Percentiles rank a stretch among this genome's conserved stretches.
These are phyloP conservation scores for Phytophthora multivora DNA, from an alignment of 352 stramenopile species.

Conservation along the genomic window DNA sequence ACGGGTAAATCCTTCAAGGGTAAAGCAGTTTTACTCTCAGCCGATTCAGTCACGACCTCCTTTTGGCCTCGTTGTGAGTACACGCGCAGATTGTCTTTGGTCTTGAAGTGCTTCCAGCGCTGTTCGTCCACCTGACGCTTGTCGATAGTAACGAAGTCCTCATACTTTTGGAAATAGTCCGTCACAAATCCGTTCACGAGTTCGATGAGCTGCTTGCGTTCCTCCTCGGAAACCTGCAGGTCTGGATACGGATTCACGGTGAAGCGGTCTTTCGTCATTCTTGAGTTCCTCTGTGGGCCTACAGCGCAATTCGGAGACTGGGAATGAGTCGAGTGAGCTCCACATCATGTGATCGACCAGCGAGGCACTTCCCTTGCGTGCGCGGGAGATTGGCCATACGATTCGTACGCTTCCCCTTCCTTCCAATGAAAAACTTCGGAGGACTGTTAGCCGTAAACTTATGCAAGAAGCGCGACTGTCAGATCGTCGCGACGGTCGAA, in stretches of 20 bases:
- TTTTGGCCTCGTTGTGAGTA: constrained; percentile 14
- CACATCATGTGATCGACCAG: constrained; percentile 9
- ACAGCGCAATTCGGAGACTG: constrained; percentile 11
- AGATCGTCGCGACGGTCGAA: constrained; percentile 4
- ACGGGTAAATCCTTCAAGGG: constrained; percentile 6
- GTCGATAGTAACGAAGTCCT: constrained; percentile 24
- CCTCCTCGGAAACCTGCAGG: constrained; percentile 16
- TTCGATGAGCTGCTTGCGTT: constrained; percentile 19
- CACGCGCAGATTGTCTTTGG: constrained; percentile 26
- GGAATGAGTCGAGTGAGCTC: not conserved
- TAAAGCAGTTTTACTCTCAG: not conserved
- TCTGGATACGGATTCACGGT: constrained; percentile 18
- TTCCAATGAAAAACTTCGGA: not conserved
- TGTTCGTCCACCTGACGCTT: constrained; percentile 19
- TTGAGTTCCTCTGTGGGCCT: not conserved
- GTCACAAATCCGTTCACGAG: constrained; percentile 19
- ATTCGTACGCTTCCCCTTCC: not conserved
- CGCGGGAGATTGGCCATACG: not conserved
- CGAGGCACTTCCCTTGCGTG: not conserved
- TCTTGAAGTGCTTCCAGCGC: constrained; percentile 32
- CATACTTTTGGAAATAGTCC: constrained; percentile 29
- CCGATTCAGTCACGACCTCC: not conserved
- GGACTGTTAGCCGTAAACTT: not conserved
- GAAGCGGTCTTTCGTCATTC: constrained; percentile 27
- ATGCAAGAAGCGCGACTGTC: not conserved